Conservation (phyloP, 179 eudicot genomes). For the Vitellaria paradoxa region DNA sequence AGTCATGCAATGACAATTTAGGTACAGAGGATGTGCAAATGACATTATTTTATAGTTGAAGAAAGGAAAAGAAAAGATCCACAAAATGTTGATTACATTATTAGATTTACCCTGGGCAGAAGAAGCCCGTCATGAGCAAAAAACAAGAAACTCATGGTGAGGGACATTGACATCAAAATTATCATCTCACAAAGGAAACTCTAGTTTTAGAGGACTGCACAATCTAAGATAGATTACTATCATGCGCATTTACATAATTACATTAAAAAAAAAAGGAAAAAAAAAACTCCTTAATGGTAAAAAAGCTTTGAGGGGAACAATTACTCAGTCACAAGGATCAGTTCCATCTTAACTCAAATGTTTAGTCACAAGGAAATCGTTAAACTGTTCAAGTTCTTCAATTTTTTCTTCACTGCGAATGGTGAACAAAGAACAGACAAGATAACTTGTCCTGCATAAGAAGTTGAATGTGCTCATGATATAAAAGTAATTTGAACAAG, state of each 20-base stretch:
- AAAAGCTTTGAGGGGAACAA: neutral
- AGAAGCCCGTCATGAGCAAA: too few relatives aligned
- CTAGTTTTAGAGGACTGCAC: neutral
- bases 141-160: neutral
- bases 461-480: too few relatives aligned
- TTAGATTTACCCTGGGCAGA: neutral
- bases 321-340: neutral
- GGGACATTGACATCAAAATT: constrained; percentile 1
- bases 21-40: neutral
- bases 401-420: neutral
- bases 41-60: neutral
- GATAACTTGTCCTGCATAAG: too few relatives aligned
- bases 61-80: neutral
- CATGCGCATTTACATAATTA: neutral
- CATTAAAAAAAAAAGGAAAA: neutral
- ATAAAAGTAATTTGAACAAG: too few relatives aligned
- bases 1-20: neutral
- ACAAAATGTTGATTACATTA: neutral
- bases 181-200: neutral
- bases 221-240: neutral
- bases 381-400: neutral
- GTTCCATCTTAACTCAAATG: neutral
- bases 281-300: neutral
- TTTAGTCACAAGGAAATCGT: neutral
- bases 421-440: neutral